These are phyloP conservation scores for Xylariomycetidae sp. DNA, from an alignment of 2,329 filamentous ascomycete species.

Conservation along the genomic window DNA sequence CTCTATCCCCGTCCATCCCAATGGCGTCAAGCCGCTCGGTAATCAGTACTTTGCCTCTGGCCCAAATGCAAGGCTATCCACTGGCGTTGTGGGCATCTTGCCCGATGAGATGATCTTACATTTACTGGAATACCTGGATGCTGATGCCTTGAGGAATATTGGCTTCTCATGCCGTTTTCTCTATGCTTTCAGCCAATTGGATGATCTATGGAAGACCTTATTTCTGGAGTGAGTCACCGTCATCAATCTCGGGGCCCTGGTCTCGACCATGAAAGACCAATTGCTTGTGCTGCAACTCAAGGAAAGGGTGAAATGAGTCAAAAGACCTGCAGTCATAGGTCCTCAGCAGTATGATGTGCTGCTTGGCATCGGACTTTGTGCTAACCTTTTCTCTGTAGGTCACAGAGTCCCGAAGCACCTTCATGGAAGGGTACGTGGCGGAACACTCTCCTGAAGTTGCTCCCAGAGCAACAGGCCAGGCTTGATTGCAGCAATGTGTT, in stretches of 20 bases:
- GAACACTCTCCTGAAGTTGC: constrained; percentile 63
- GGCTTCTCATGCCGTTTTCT: constrained; percentile 78
- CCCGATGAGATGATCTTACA: constrained; percentile 77
- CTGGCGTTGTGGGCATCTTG: constrained; percentile 60
- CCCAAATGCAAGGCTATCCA: constrained; percentile 58
- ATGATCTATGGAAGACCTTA: constrained; percentile 84
- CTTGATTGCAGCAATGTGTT: constrained; percentile 75
- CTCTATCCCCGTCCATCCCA: constrained; percentile 69
- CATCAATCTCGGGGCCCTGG: background rate
- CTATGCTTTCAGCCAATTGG: constrained; percentile 75
- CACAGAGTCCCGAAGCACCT: constrained; percentile 33
- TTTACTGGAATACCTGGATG: constrained; percentile 70
- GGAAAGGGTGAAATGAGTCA: no score
- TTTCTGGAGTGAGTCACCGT: constrained; percentile 75
- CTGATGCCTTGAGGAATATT: constrained; percentile 53
- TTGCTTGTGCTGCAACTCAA: no score
- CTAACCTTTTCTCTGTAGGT: no score
- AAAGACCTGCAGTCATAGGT: no score
- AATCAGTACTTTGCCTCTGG: constrained; percentile 67
- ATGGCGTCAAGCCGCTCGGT: constrained; percentile 79
- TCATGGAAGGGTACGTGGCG: constrained; percentile 82
- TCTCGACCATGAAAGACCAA: no score
- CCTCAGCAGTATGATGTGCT: background rate
- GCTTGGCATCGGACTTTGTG: no score
- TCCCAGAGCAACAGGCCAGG: constrained; percentile 41